phyloP scores from a whole-genome alignment of 495 filamentous ascomycete genomes.

The Bryoglossum gracile region DNA sequence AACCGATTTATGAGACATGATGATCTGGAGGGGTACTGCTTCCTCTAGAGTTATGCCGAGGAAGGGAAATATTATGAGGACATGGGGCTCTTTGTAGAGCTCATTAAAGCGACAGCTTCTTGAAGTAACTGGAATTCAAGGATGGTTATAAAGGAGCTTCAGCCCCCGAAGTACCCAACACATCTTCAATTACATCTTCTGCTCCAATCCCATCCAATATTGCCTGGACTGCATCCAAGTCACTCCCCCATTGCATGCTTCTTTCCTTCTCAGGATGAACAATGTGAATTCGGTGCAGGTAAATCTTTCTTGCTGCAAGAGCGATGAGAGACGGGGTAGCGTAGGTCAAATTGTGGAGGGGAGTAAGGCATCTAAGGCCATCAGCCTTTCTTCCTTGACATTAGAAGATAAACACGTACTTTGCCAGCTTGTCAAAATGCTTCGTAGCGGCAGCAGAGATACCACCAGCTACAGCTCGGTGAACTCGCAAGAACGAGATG shows the following conservation, averaged over 20 bases:
- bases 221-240: conserved; percentile 55
- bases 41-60: no score
- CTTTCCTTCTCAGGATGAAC: conserved; percentile 63
- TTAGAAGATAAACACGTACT: conserved; percentile 32
- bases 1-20: no score
- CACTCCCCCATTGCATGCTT: conserved; percentile 90
- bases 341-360: conserved; percentile 73
- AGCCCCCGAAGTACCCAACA: conserved; percentile 42
- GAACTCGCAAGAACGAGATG: conserved; percentile 73
- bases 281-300: conserved; percentile 73
- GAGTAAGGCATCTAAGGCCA: conserved; percentile 54
- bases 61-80: no score
- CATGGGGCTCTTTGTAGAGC: no score
- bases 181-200: conserved; percentile 79
- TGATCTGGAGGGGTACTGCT: no score
- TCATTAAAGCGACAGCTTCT: no score
- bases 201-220: conserved; percentile 60
- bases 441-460: conserved; percentile 69
- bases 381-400: conserved; percentile 1
- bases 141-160: conserved; percentile 22
- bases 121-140: no score
- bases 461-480: conserved; percentile 73
- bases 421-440: conserved; percentile 61
- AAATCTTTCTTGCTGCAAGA: conserved; percentile 83
- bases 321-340: conserved; percentile 77